These are phyloP conservation scores for Diaporthe sp. DNA, from an alignment of 2,329 filamentous ascomycete genomes.

Conservation along the genomic window DNA sequence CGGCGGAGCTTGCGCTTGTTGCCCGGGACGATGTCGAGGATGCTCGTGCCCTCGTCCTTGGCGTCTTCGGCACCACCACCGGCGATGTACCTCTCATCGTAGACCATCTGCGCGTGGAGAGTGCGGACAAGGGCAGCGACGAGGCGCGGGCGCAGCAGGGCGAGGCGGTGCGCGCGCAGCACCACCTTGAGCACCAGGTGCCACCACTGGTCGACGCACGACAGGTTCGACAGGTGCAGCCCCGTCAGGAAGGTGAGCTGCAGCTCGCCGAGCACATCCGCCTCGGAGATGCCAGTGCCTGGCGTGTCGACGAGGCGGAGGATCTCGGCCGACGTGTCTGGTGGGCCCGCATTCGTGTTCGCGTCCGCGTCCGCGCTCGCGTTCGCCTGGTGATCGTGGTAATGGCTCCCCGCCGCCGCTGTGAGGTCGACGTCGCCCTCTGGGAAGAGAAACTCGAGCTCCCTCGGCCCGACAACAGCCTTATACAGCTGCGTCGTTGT, in stretches of 20 bases:
- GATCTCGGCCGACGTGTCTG: constrained; percentile 64
- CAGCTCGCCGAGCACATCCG: constrained; percentile 69
- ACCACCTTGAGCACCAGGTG: constrained; percentile 65
- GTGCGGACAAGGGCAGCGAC: constrained; percentile 62
- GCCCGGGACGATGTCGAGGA: constrained; percentile 52
- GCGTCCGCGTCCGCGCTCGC: not conserved
- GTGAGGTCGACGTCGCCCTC: constrained; percentile 59
- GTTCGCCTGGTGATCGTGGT: not conserved
- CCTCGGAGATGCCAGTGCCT: constrained; percentile 47
- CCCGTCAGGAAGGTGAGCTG: constrained; percentile 72
- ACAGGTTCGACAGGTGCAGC: constrained; percentile 68
- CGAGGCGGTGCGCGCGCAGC: constrained; percentile 64
- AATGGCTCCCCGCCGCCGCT: constrained; percentile 29
- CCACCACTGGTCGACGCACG: constrained; percentile 75
- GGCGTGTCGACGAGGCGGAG: constrained; percentile 54
- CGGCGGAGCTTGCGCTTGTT: constrained; percentile 55
- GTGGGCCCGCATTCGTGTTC: constrained; percentile 43
- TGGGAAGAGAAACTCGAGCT: constrained; percentile 64
- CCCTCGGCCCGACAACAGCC: constrained; percentile 48
- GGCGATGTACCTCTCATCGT: constrained; percentile 64
- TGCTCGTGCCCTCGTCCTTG: constrained; percentile 34
- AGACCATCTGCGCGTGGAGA: constrained; percentile 68
- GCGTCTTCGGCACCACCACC: constrained; percentile 40
- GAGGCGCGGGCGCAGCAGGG: constrained; percentile 58
- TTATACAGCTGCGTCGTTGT: constrained; percentile 50